Evolutionary conservation across 495 filamentous ascomycete genomes (phyloP), one percentile per base, ranked within the genome.

Genomic region (Sordaria brevicollis): DNA sequence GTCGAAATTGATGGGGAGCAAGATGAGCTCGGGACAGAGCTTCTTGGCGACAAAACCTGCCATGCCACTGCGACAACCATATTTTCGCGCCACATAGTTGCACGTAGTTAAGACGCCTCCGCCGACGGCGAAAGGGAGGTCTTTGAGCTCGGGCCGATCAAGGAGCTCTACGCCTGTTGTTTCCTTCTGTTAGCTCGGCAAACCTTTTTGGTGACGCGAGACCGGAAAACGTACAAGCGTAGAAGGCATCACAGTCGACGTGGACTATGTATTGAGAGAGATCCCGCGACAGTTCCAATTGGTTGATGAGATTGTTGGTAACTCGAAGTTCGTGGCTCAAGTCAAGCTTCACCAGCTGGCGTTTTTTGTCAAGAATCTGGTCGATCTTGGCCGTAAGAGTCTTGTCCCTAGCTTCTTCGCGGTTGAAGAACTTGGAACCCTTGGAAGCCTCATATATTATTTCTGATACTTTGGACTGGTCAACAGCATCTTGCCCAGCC

Each of bases 201-300:
- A 17, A 19, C 9, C 65, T 66, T 34, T 25, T 43, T 13, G 25
- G n/a, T n/a, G n/a, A n/a, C n/a, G n/a, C n/a, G n/a, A n/a, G n/a
- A n/a, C n/a, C n/a, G n/a, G n/a, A n/a, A n/a, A n/a, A n/a, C n/a
- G n/a, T n/a, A n/a, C n/a, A 33, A 29, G 57, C 31, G 15, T 29
- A 99, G 81, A 99, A 99, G 21, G 96, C 95, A 81, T 99, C 95
- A 78, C 95, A 99, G 79, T 99, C 95, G 35, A 99, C 85, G 77
- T 99, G 95, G 0, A 97, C 89, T 33, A 98, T 86, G 65, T 86
- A 81, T 76, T 97, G 95, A 4, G 83, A 83, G n/a, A 98, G 82
- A 75, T 98, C 94, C 8, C 95, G 87, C 17, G 85, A 85, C 1
- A 85, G 73, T 73, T 98, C 95, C 11, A 97, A 84, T 72, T 94